Evolutionary conservation across 2,329 filamentous ascomycete species (phyloP).

Genomic region (Parafenestella ontariensis): DNA sequence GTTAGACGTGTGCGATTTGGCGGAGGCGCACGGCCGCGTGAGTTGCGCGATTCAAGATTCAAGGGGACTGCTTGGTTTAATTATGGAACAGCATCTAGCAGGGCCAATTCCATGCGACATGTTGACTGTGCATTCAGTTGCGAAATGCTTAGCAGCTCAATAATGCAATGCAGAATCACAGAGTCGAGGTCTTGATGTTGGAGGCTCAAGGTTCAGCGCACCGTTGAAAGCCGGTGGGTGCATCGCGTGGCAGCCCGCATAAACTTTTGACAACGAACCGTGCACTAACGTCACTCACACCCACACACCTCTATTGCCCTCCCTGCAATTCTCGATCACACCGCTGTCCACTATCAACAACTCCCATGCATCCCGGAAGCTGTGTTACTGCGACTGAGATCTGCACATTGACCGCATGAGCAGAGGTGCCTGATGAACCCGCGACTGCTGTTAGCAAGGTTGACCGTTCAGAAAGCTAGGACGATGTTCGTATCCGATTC

Average conservation of each 20-base stretch:
- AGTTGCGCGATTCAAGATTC: neutral
- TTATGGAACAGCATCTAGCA: neutral
- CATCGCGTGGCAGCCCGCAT: conserved; percentile 1
- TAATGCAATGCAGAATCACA: neutral
- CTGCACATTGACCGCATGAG: neutral
- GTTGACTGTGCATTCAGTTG: too few relatives aligned
- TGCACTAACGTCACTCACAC: neutral
- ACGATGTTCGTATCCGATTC: too few relatives aligned
- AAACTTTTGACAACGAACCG: neutral
- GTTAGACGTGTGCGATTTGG: neutral
- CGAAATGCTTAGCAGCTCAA: too few relatives aligned
- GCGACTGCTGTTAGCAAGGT: too few relatives aligned
- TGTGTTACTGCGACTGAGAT: neutral
- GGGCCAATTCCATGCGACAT: too few relatives aligned
- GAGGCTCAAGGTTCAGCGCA: neutral
- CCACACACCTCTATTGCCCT: neutral
- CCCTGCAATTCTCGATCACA: neutral
- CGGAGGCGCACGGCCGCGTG: neutral
- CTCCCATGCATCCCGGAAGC: neutral
- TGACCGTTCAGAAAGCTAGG: too few relatives aligned
- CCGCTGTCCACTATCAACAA: neutral
- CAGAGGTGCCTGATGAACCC: too few relatives aligned
- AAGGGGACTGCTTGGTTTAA: neutral
- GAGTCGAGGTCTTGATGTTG: neutral
- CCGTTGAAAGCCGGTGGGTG: neutral